These are phyloP conservation scores for Entophlyctis helioformis DNA, from an alignment of 192 early-diverging fungal species.

Conservation along the genomic window DNA sequence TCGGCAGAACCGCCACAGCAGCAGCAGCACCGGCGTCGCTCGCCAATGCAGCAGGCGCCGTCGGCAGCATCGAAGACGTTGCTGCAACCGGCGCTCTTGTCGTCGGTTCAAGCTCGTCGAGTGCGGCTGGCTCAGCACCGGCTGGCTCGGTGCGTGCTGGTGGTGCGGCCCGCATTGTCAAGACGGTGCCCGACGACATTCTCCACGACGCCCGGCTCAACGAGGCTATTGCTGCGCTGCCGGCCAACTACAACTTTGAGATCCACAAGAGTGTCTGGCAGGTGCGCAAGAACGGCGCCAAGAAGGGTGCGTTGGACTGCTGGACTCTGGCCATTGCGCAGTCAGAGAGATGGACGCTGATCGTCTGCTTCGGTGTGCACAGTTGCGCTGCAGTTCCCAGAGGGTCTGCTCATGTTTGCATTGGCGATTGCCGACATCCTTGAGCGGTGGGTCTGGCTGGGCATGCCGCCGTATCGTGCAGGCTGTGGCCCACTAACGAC, in stretches of 20 bases:
- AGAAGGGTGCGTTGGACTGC: constrained; percentile 39
- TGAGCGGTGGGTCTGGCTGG: constrained; percentile 49
- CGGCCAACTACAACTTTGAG: constrained; percentile 98
- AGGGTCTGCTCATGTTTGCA: constrained; percentile 91
- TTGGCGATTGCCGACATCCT: constrained; percentile 88
- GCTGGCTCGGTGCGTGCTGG: no score
- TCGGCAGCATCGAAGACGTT: not conserved
- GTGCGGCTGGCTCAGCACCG: not conserved
- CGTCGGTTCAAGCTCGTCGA: not conserved
- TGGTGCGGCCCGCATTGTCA: constrained; percentile 42
- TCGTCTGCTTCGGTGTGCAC: no score
- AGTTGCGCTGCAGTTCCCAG: constrained; percentile 95
- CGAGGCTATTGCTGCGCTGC: constrained; percentile 73
- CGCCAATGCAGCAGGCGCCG: not conserved
- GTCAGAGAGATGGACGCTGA: no score
- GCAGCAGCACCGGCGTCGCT: not conserved
- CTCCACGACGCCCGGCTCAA: constrained; percentile 69
- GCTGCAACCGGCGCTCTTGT: not conserved
- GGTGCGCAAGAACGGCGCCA: constrained; percentile 59
- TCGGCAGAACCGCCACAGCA: constrained; percentile 3
- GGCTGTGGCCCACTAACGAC: not conserved
- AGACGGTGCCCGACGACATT: constrained; percentile 79
- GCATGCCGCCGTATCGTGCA: not conserved
- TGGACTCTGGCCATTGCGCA: not conserved
- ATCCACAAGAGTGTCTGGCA: constrained; percentile 95